These are phyloP conservation scores for Atkinsonella hypoxylon DNA, from an alignment of 2,329 filamentous ascomycete genomes.

Conservation along the genomic window DNA sequence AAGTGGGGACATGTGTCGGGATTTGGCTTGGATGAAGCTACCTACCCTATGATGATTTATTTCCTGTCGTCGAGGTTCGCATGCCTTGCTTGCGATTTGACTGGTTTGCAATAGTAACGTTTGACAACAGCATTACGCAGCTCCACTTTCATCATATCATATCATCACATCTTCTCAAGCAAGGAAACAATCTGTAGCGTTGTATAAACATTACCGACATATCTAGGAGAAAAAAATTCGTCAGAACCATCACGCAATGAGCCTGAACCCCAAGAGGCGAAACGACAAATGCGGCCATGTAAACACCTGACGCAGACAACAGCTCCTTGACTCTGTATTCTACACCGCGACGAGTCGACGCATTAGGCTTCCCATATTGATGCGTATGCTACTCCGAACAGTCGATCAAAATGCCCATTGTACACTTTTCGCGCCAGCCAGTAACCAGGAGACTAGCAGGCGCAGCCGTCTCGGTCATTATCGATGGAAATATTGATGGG, in stretches of 20 bases:
- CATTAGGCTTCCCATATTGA: slow-evolving; percentile 3
- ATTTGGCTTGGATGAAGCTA: no score
- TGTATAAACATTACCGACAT: neutral
- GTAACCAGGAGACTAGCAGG: slow-evolving; percentile 48
- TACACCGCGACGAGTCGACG: slow-evolving; percentile 5
- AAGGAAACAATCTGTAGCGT: neutral
- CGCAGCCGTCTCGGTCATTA: slow-evolving; percentile 83
- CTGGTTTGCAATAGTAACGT: no score
- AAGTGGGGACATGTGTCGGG: no score
- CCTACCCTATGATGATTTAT: no score
- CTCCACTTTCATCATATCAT: no score
- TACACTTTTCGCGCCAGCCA: neutral
- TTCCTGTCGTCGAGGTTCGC: no score
- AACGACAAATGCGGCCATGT: slow-evolving; percentile 1
- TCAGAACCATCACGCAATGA: neutral
- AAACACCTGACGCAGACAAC: slow-evolving; percentile 4
- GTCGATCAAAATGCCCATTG: neutral
- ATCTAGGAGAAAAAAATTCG: neutral
- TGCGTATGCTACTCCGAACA: slow-evolving; percentile 6
- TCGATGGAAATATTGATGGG: slow-evolving; percentile 98
- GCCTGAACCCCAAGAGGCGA: neutral
- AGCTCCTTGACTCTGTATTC: slow-evolving; percentile 9
- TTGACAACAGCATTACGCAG: no score
- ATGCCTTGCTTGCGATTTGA: no score
- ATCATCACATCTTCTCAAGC: no score